Conservation (phyloP, 345 rosid genomes). For the Eucalyptus erythrocorys region DNA sequence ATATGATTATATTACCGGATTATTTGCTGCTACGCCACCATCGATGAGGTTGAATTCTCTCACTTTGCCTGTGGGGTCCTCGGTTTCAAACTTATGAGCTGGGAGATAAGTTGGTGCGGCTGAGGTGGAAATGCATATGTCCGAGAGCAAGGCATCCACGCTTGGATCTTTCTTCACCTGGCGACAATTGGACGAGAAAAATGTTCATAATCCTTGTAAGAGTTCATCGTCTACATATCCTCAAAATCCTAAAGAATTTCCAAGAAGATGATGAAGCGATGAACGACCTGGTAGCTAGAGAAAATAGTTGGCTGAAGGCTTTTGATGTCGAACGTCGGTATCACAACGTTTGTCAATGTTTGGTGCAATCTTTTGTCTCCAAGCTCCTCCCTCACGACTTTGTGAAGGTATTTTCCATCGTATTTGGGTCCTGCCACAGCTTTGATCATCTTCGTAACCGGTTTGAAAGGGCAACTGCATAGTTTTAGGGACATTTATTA, state of each 20-base stretch:
- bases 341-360: constrained; percentile 20
- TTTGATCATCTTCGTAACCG: not conserved
- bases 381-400: constrained; percentile 5
- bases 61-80: not conserved
- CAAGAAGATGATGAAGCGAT: not conserved
- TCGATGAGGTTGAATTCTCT: constrained; percentile 31
- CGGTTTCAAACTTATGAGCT: constrained; percentile 22
- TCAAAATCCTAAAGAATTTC: not conserved
- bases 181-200: not conserved
- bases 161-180: constrained; percentile 3
- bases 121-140: constrained; percentile 42
- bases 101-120: constrained; percentile 56
- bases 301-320: constrained; percentile 22
- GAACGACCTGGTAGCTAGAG: constrained; percentile 7
- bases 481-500: not conserved
- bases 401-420: constrained; percentile 14
- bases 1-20: constrained; percentile 16
- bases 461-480: not conserved
- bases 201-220: not conserved
- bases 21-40: constrained; percentile 46
- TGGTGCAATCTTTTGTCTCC: constrained; percentile 9
- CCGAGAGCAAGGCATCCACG: constrained; percentile 27
- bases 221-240: not conserved
- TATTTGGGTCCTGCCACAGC: constrained; percentile 15
- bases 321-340: constrained; percentile 25